Evolutionary conservation across 1,284 basidiomycete genomes (phyloP).

Genomic region (Sphagnurus paluster): DNA sequence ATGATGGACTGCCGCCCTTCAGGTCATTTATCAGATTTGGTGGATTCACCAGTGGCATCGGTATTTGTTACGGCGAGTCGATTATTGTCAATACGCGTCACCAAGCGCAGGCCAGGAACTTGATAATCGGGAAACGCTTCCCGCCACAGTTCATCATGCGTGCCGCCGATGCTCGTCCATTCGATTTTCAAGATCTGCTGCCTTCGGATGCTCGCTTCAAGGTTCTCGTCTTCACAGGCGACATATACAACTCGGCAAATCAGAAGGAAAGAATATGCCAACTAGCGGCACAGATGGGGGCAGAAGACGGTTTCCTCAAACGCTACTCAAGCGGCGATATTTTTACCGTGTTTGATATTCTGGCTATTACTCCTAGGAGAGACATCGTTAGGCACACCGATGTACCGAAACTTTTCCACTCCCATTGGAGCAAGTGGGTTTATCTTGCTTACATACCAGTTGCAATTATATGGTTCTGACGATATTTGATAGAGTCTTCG

Average conservation of each 20-base stretch:
- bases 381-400: slow-evolving; percentile 46
- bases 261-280: slow-evolving; percentile 40
- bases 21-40: slow-evolving; percentile 62
- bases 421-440: slow-evolving; percentile 69
- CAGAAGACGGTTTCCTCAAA: slow-evolving; percentile 38
- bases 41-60: slow-evolving; percentile 63
- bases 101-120: slow-evolving; percentile 45
- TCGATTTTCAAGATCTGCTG: slow-evolving; percentile 69
- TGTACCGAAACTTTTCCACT: slow-evolving; percentile 50
- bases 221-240: slow-evolving; percentile 67
- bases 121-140: slow-evolving; percentile 61
- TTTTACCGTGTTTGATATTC: slow-evolving; percentile 50
- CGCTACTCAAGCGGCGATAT: slow-evolving; percentile 31
- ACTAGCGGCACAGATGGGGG: slow-evolving; percentile 45
- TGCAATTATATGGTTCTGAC: neutral
- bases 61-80: slow-evolving; percentile 62
- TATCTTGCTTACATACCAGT: neutral
- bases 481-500: slow-evolving; percentile 38
- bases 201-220: slow-evolving; percentile 75
- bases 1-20: neutral
- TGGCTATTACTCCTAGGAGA: slow-evolving; percentile 51
- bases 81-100: slow-evolving; percentile 44
- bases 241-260: slow-evolving; percentile 38
- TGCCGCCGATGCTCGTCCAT: slow-evolving; percentile 60
- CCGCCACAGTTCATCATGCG: slow-evolving; percentile 60